A percentile compares a stretch with the other conserved stretches of the same genome.
These are phyloP conservation scores for Cryphonectria nitschkei DNA, from an alignment of 2,329 filamentous ascomycete species.

Conservation along the genomic window DNA sequence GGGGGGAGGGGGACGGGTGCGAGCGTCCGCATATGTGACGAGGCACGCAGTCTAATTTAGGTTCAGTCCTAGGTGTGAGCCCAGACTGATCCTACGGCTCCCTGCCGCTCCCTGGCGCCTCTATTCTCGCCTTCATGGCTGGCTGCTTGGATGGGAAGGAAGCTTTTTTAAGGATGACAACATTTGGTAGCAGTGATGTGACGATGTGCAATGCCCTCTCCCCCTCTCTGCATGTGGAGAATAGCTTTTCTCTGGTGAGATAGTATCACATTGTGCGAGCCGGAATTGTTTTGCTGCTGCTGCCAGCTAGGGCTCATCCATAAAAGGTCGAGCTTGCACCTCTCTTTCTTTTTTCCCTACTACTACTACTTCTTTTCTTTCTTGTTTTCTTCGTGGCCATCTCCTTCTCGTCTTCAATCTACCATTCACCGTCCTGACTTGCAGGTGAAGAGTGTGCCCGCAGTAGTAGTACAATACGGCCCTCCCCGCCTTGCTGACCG, in stretches of 20 bases:
- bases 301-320: background rate
- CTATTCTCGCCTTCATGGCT: background rate
- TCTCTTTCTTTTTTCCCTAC: background rate
- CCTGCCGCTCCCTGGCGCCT: background rate
- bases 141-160: background rate
- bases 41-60: background rate
- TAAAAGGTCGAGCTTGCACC: background rate
- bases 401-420: background rate
- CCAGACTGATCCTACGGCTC: background rate
- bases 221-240: background rate
- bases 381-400: background rate
- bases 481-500: background rate
- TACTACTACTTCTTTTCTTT: background rate
- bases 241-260: background rate
- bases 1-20: background rate
- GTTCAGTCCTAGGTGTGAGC: background rate
- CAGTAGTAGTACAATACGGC: background rate
- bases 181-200: background rate
- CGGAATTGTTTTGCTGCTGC: background rate
- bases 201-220: background rate
- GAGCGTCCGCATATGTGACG: background rate
- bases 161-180: background rate
- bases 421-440: background rate
- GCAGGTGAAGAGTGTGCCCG: background rate
- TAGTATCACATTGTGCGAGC: background rate